These are phyloP conservation scores for Boechera divaricarpa DNA, from an alignment of 345 rosid genomes.

Conservation along the genomic window DNA sequence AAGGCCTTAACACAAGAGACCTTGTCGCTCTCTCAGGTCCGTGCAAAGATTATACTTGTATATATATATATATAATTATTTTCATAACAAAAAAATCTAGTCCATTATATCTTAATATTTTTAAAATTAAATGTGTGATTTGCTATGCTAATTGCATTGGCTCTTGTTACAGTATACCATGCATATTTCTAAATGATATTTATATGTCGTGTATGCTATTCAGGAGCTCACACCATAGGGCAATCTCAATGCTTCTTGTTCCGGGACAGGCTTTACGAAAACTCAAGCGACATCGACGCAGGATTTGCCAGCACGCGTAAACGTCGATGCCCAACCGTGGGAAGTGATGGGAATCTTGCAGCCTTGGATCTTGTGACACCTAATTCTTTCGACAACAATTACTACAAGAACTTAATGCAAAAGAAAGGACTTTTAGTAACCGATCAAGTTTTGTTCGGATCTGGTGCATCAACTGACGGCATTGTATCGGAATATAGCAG, in stretches of 20 bases:
- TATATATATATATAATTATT: no score
- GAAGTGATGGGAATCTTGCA: slow-evolving; percentile 34
- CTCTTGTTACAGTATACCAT: neutral
- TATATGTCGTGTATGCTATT: neutral
- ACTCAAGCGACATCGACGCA: slow-evolving; percentile 49
- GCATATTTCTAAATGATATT: neutral
- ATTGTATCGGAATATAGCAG: slow-evolving; percentile 49
- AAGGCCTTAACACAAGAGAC: slow-evolving; percentile 49
- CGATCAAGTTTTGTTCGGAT: slow-evolving; percentile 53
- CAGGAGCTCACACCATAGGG: slow-evolving; percentile 58
- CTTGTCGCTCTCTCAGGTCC: slow-evolving; percentile 46
- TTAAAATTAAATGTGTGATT: neutral
- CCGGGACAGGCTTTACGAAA: slow-evolving; percentile 50
- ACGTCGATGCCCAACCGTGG: slow-evolving; percentile 41
- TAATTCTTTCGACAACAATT: slow-evolving; percentile 55
- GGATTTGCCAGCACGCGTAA: slow-evolving; percentile 50
- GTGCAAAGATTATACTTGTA: neutral
- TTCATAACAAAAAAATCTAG: no score
- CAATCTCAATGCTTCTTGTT: slow-evolving; percentile 59
- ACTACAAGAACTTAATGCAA: slow-evolving; percentile 53
- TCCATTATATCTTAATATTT: neutral
- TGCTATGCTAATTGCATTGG: neutral
- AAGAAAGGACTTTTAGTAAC: slow-evolving; percentile 56
- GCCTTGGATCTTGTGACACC: slow-evolving; percentile 57
- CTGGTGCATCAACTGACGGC: slow-evolving; percentile 50